phyloP scores from a whole-genome alignment of 2,329 filamentous ascomycete species.

The Fusarium armeniacum region DNA sequence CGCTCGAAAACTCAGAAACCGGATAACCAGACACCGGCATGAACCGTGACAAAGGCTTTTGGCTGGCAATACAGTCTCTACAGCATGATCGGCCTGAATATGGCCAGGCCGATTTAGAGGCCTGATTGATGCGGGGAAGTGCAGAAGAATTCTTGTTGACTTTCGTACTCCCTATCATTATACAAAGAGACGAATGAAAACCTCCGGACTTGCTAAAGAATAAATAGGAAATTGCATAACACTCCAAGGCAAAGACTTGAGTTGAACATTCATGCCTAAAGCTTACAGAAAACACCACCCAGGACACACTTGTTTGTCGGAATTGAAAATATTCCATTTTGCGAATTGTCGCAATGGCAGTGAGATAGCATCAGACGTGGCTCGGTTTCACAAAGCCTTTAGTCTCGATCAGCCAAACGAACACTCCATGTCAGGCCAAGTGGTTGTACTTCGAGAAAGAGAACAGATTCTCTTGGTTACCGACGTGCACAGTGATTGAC shows the following conservation, averaged over 20 bases:
- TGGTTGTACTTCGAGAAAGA: slow-evolving; percentile 24
- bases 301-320: neutral
- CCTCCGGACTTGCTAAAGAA: neutral
- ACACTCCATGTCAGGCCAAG: slow-evolving; percentile 12
- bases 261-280: neutral
- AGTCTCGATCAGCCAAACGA: slow-evolving; percentile 19
- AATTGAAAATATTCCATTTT: neutral
- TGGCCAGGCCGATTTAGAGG: slow-evolving; percentile 21
- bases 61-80: slow-evolving; percentile 13
- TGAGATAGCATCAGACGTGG: slow-evolving; percentile 13
- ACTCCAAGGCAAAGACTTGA: neutral
- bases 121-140: slow-evolving; percentile 19
- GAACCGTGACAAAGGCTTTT: slow-evolving; percentile 12
- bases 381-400: slow-evolving; percentile 17
- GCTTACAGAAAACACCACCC: neutral
- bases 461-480: slow-evolving; percentile 9
- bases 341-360: neutral
- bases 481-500: slow-evolving; percentile 8
- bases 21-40: slow-evolving; percentile 21
- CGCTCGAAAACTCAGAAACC: slow-evolving; percentile 13
- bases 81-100: slow-evolving; percentile 12
- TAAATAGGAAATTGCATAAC: neutral
- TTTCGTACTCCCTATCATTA: slow-evolving; percentile 2
- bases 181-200: neutral
- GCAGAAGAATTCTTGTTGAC: neutral